A percentile compares a stretch with the other conserved stretches of the same genome.
These are phyloP conservation scores for Liquidambar formosana DNA, from an alignment of 164 flowering plant species.

Conservation along the genomic window DNA sequence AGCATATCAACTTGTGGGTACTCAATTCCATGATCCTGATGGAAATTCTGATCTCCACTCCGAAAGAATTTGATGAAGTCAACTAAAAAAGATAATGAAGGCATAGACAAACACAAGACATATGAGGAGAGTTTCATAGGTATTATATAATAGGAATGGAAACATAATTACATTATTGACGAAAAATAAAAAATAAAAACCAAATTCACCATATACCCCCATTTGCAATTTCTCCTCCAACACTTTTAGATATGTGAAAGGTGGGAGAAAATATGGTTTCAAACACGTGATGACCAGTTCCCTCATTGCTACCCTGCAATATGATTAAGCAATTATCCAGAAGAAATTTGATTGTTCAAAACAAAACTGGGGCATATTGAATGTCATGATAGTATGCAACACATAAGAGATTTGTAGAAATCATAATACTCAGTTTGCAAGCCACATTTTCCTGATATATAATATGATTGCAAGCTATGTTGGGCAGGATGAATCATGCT, in stretches of 20 bases:
- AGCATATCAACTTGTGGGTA: slow-evolving; percentile 26
- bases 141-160: background rate
- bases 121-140: background rate
- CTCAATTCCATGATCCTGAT: slow-evolving; percentile 22
- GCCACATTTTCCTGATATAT: too few species aligned
- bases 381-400: background rate
- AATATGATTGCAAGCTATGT: too few species aligned
- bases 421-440: too few species aligned
- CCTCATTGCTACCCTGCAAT: slow-evolving; percentile 45
- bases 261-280: slow-evolving; percentile 87
- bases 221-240: slow-evolving; percentile 40
- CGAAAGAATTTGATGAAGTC: slow-evolving; percentile 41
- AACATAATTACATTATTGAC: background rate
- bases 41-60: slow-evolving; percentile 27
- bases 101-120: background rate
- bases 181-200: background rate
- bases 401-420: background rate
- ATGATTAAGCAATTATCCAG: slow-evolving; percentile 9
- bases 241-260: slow-evolving; percentile 56
- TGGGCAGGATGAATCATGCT: too few species aligned
- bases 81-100: slow-evolving; percentile 17
- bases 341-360: background rate
- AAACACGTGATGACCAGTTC: slow-evolving; percentile 19
- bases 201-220: slow-evolving; percentile 37
- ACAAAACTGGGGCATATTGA: background rate